Percentiles rank a stretch among this genome's conserved stretches.
These are phyloP conservation scores for Thymus quinquecostatus DNA, from an alignment of 257 asterid genomes.

Conservation along the genomic window DNA sequence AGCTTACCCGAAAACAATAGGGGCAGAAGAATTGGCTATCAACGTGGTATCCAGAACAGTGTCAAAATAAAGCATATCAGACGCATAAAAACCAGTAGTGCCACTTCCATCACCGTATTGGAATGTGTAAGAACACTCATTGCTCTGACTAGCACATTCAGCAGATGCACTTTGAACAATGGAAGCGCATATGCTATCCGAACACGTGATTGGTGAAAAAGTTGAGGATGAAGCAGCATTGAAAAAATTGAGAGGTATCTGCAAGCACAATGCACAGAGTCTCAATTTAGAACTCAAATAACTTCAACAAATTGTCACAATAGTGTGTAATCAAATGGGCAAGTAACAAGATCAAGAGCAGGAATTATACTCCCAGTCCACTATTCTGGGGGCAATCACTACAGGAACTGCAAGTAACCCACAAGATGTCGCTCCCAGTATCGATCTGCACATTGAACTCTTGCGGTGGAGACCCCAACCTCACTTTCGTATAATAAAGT, in stretches of 20 bases:
- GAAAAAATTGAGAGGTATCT: conserved; percentile 79
- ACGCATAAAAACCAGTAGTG: conserved; percentile 73
- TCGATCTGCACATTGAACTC: conserved; percentile 75
- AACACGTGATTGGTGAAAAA: conserved; percentile 64
- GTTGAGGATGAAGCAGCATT: conserved; percentile 70
- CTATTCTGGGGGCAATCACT: conserved; percentile 60
- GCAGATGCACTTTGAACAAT: conserved; percentile 58
- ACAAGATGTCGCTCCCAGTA: conserved; percentile 76
- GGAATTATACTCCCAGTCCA: conserved; percentile 52
- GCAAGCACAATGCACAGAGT: conserved; percentile 29
- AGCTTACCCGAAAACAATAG: conserved; percentile 83
- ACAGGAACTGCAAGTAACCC: conserved; percentile 77
- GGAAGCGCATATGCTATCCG: conserved; percentile 68
- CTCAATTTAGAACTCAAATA: conserved; percentile 23
- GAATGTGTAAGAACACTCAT: conserved; percentile 70
- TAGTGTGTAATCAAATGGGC: background rate
- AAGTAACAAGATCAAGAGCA: conserved; percentile 18
- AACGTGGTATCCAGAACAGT: conserved; percentile 64
- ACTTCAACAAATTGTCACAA: background rate
- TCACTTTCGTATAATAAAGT: conserved; percentile 69
- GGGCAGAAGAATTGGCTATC: conserved; percentile 79
- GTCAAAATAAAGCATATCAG: conserved; percentile 78
- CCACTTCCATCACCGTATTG: conserved; percentile 92
- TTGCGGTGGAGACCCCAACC: conserved; percentile 69
- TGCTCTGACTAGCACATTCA: conserved; percentile 63